These are phyloP conservation scores for Suillus luteus DNA, from an alignment of 768 basidiomycete genomes.

Conservation along the genomic window DNA sequence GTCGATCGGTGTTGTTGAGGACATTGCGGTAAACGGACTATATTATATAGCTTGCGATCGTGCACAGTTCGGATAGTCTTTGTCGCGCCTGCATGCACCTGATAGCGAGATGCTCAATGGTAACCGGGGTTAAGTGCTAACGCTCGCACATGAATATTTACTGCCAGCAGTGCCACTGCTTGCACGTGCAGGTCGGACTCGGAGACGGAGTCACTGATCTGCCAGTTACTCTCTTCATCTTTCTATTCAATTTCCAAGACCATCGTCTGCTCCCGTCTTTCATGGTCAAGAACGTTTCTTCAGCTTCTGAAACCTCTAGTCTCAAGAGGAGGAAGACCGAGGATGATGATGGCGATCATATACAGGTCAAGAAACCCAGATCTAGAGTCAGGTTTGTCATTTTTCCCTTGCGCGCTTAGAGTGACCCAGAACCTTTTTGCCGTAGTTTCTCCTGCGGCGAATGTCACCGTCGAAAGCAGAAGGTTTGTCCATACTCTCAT, in stretches of 20 bases:
- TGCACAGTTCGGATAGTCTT: background rate
- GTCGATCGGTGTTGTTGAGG: background rate
- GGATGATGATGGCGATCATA: conserved; percentile 50
- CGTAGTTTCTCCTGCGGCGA: conserved; percentile 82
- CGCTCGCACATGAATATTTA: background rate
- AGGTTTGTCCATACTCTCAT: conserved; percentile 45
- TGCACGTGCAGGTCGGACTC: conserved; percentile 32
- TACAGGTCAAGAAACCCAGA: conserved; percentile 61
- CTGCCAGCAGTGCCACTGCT: background rate
- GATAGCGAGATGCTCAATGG: background rate
- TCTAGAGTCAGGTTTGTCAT: conserved; percentile 71
- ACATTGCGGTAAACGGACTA: background rate
- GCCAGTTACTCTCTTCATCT: conserved; percentile 21
- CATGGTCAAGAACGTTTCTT: conserved; percentile 32
- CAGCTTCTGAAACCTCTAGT: conserved; percentile 34
- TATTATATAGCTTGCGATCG: background rate
- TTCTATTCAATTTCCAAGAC: conserved; percentile 34
- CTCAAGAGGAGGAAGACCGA: conserved; percentile 66
- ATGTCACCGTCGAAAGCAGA: conserved; percentile 88
- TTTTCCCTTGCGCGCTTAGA: conserved; percentile 9
- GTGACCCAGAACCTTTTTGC: conserved; percentile 12
- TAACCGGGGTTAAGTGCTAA: background rate
- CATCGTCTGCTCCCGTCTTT: conserved; percentile 7
- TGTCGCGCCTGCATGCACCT: background rate
- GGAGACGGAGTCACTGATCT: conserved; percentile 12